Base-by-base conservation (phyloP, 1,284 basidiomycete genomes). In the Waitea zeae region DNA sequence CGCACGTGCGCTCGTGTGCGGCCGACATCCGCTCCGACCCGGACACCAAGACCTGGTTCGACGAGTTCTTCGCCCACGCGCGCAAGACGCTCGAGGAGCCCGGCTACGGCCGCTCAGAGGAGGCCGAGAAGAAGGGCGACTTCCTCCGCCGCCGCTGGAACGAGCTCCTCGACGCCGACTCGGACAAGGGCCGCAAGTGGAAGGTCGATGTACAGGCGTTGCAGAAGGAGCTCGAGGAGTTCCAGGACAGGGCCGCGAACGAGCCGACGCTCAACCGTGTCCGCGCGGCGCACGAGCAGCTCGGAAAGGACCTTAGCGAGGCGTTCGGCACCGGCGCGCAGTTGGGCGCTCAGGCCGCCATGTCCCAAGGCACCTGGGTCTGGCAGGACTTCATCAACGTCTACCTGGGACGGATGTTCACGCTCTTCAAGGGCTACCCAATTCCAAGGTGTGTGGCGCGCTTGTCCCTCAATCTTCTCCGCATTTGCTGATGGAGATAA, bases 301-400 rank as follows among this genome's bases (percentile, higher is more conserved):
- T 78, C 11, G 59, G 55, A 1, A 41, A 46, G 4, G 67, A 70
- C 31, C 30, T 74, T 12, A 61, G 67, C 43, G 43, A 51, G n/a
- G 52, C 55, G 0, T 52, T 58, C 0, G 56, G 52, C 12, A 41
- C 49, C 0, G 62, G 63, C 11, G 36, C 71, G 31, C 60, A 71
- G 42, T 56, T 60, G 7, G 58, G 62, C 2, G 46, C 70, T 14
- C 29, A 30, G 15, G 7, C 15, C 11, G 29, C 29, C 6, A 6
- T 17, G 9, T 9, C 29, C 42, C 61, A 70, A 31, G 62, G 64
- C 3, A 63, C 68, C 1, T 79, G 76, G 76, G 64, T 80, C 52
- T 78, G 72, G 71, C 64, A 73, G 47, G 77, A 80, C 36, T 35
- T 77, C 4, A 70, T 77, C 57, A 70, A 67, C 39, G 70, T 75